Evolutionary conservation across 495 filamentous ascomycete genomes (phyloP).

Genomic region (Penicillium maclennaniae): DNA sequence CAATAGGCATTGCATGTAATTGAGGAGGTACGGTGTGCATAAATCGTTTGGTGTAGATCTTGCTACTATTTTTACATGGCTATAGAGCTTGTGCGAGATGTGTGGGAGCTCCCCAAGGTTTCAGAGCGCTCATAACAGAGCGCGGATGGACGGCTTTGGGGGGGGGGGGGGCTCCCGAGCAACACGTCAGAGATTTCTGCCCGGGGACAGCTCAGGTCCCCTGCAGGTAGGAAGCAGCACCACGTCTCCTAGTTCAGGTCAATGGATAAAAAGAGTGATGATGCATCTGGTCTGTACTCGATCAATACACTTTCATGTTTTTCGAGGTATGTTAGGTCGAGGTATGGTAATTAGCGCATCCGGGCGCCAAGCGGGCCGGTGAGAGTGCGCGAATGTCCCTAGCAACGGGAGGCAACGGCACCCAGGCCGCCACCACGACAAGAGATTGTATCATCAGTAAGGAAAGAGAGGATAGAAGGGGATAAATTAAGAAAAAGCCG

Average conservation of each 20-base stretch:
- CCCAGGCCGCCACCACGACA: slow-evolving; percentile 7
- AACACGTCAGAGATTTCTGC: slow-evolving; percentile 39
- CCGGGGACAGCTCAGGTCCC: neutral
- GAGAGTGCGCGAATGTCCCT: slow-evolving; percentile 35
- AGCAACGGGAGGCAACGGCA: slow-evolving; percentile 17
- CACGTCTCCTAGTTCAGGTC: neutral
- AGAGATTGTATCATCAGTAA: slow-evolving; percentile 1
- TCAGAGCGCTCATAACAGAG: neutral
- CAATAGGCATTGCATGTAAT: neutral
- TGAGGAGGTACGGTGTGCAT: neutral
- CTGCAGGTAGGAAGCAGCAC: slow-evolving; percentile 18
- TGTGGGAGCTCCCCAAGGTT: slow-evolving; percentile 2
- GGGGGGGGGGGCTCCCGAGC: slow-evolving; percentile 18
- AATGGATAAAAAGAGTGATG: neutral
- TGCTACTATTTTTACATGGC: neutral
- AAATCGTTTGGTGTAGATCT: neutral
- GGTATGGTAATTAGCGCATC: slow-evolving; percentile 21
- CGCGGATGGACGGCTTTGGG: slow-evolving; percentile 3
- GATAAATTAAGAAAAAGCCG: neutral
- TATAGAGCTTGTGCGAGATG: neutral
- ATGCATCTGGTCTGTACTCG: neutral
- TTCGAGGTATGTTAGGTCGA: neutral
- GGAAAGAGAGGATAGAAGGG: neutral
- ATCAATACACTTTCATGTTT: neutral
- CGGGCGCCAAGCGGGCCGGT: slow-evolving; percentile 41